Evolutionary conservation across 2,329 filamentous ascomycete genomes (phyloP), one percentile per base, ranked within the genome.

Genomic region (Tolypocladium album): DNA sequence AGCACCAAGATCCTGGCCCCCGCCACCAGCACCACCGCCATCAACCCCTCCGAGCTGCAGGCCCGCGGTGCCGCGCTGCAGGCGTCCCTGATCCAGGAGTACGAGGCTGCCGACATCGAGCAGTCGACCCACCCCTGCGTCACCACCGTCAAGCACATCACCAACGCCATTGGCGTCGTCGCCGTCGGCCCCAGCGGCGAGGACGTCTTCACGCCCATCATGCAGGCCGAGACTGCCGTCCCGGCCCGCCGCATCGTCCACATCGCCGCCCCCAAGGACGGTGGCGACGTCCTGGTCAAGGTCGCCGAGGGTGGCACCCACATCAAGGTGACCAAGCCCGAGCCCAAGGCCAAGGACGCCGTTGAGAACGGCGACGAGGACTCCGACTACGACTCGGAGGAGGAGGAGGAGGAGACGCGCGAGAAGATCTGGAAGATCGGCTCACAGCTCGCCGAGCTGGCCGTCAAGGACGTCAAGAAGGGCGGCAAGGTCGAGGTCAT

Each of bases 61-160:
- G 89, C 90, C 64, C 87, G 94, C 64, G 94, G 94, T 71, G 94
- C 94, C 62, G 93, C 94, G 39, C 91, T 99, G 68, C 94, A 99
- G 78, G 94, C 94, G 43, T 95, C 88, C 62, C 80, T 99, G 64
- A 91, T 99, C 74, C 87, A 92, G 75, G 93, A 96, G 75, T 99
- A 96, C 75, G 94, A 99, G 69, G 82, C 86, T 67, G 87, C 91
- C 66, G 93, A 97, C 72, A 95, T 99, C 67, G 90, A 95, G 73
- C 92, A 97, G 81, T 96, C 90, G 64, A 96, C 92, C 56, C 93
- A 99, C 80, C 88, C 94, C 58, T 90, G 92, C 71, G 92, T 99
- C 64, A 97, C 93, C 40, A 93, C 92, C 20, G 92, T 95, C 58
- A 91, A 92, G 68, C 94, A 99, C 79, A 87, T 96, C 64, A 82